A percentile compares a stretch with the other conserved stretches of the same genome.
Conservation (phyloP, 805 yeast genomes). For the Candida schatavii region DNA sequence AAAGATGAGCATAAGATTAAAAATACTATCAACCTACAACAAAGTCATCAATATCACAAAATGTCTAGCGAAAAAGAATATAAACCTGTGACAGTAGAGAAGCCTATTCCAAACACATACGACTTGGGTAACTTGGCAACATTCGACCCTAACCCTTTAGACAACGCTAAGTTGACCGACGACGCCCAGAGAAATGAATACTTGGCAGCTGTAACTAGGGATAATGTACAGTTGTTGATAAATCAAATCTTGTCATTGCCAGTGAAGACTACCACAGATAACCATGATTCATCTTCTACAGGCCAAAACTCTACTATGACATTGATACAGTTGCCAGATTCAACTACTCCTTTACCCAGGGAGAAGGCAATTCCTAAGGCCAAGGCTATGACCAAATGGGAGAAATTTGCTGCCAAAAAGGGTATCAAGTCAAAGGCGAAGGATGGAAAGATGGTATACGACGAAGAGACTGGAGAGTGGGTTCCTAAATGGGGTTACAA, state of each 20-base stretch:
- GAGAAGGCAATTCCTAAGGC: constrained; percentile 94
- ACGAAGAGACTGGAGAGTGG: constrained; percentile 92
- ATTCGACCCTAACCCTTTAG: constrained; percentile 86
- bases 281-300: constrained; percentile 51
- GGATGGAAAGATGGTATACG: constrained; percentile 84
- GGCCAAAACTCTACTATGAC: constrained; percentile 77
- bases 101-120: constrained; percentile 82
- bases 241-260: constrained; percentile 92
- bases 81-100: constrained; percentile 84
- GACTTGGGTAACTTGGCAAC: constrained; percentile 91
- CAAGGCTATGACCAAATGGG: constrained; percentile 95
- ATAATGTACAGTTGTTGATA: constrained; percentile 85
- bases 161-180: constrained; percentile 54
- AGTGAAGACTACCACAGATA: constrained; percentile 78
- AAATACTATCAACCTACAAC: too few species aligned
- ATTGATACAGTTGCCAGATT: constrained; percentile 80
- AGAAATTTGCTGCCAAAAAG: constrained; percentile 90
- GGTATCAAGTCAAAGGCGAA: constrained; percentile 90
- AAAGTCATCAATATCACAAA: too few species aligned
- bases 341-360: constrained; percentile 80
- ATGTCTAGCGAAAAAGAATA: constrained; percentile 16
- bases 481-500: constrained; percentile 98
- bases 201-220: constrained; percentile 71
- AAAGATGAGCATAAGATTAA: too few species aligned
- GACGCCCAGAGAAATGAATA: constrained; percentile 58